Evolutionary conservation across 192 early-diverging fungal genomes (phyloP).

Genomic region (Mortierella alpina): DNA sequence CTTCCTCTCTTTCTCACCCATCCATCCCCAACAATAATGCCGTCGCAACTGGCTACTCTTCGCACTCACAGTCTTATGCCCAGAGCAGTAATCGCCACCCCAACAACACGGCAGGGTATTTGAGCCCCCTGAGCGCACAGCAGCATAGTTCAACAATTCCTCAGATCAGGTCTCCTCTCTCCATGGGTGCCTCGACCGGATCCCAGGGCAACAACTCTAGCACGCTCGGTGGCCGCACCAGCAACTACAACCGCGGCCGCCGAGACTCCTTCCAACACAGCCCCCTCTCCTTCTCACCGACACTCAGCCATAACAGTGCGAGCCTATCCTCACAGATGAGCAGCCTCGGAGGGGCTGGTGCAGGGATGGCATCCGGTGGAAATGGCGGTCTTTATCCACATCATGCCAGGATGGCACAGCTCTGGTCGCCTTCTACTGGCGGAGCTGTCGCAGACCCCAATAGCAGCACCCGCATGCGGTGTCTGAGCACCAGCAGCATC

Average conservation of each 20-base stretch:
- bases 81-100: neutral
- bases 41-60: neutral
- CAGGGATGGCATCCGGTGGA: too few relatives aligned
- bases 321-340: neutral
- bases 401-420: constrained; percentile 13
- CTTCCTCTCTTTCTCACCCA: neutral
- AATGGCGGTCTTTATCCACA: constrained; percentile 4
- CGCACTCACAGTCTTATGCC: constrained; percentile 1
- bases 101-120: constrained; percentile 17
- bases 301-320: constrained; percentile 26
- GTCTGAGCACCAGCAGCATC: constrained; percentile 42
- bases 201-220: constrained; percentile 16
- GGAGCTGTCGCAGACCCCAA: neutral
- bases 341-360: neutral
- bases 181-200: constrained; percentile 23
- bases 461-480: constrained; percentile 28
- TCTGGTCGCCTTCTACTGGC: constrained; percentile 16
- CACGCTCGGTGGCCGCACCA: neutral
- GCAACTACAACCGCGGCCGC: neutral
- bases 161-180: constrained; percentile 42
- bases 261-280: neutral
- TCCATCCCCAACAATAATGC: neutral
- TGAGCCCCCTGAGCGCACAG: constrained; percentile 20
- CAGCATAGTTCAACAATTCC: constrained; percentile 23
- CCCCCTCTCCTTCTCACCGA: constrained; percentile 37